Conservation (phyloP, 2,329 filamentous ascomycete species). For the Aurifilum marmelostoma region DNA sequence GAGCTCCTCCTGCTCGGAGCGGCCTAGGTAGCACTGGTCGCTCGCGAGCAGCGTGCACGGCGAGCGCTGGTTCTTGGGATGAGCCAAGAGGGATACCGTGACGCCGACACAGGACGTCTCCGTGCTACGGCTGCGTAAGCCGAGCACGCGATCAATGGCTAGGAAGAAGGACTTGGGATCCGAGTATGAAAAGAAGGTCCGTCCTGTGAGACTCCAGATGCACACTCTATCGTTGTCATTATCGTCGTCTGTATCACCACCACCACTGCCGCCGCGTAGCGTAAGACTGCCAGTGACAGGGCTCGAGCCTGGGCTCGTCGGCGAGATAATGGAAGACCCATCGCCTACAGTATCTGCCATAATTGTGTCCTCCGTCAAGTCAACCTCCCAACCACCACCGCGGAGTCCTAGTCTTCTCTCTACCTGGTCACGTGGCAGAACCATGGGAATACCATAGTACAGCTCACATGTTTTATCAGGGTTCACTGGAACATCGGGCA, state of each 20-base stretch:
- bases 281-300: neutral
- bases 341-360: neutral
- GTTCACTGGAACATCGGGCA: constrained; percentile 13
- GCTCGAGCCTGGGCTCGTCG: neutral
- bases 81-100: constrained; percentile 11
- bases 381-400: neutral
- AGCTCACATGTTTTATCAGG: constrained; percentile 25
- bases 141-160: constrained; percentile 19
- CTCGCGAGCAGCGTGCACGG: constrained; percentile 11
- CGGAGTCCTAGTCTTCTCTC: neutral
- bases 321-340: neutral
- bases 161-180: constrained; percentile 13
- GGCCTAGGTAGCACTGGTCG: constrained; percentile 17
- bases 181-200: neutral
- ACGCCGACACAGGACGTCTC: neutral
- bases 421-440: constrained; percentile 4
- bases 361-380: neutral
- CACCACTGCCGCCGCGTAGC: constrained; percentile 15
- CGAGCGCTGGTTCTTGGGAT: constrained; percentile 10
- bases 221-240: neutral
- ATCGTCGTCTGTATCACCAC: neutral
- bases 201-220: constrained; percentile 18
- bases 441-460: constrained; percentile 22
- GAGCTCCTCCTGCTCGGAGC: constrained; percentile 11
- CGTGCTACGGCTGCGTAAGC: constrained; percentile 3